These are phyloP conservation scores for Dendryphion nanum DNA, from an alignment of 2,329 filamentous ascomycete species.

Conservation along the genomic window DNA sequence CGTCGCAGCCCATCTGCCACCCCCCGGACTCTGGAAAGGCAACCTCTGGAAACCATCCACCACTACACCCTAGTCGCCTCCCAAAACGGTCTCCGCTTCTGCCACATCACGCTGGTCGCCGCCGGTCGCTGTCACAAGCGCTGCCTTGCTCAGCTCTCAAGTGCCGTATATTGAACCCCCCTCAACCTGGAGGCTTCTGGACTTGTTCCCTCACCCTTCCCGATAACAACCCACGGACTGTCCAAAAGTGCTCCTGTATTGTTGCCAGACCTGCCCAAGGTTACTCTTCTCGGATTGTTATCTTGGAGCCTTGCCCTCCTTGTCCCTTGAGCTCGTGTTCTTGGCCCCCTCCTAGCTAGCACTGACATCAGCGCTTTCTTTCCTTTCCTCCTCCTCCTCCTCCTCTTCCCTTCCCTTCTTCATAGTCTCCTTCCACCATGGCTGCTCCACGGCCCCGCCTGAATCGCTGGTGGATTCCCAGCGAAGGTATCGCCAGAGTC, in stretches of 20 bases:
- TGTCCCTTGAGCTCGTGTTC: constrained; percentile 30
- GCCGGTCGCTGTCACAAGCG: no score
- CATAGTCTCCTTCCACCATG: not conserved
- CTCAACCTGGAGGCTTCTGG: no score
- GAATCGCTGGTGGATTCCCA: constrained; percentile 45
- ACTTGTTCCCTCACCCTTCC: constrained; percentile 21
- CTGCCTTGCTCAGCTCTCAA: no score
- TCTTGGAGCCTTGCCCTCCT: constrained; percentile 31
- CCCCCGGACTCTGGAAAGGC: no score
- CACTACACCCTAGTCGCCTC: no score
- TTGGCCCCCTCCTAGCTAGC: constrained; percentile 28
- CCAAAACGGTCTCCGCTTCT: no score
- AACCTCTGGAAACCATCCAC: no score
- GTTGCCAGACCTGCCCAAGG: constrained; percentile 20
- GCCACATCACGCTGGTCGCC: no score
- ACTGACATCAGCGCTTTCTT: constrained; percentile 39
- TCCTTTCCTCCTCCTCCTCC: constrained; percentile 20
- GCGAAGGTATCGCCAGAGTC: constrained; percentile 44
- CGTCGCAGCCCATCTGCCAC: no score
- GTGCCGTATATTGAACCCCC: no score
- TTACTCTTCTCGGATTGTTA: constrained; percentile 16
- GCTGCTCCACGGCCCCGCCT: not conserved
- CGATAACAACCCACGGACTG: constrained; percentile 9
- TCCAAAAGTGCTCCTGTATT: constrained; percentile 21
- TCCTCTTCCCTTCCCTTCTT: constrained; percentile 9